phyloP scores from a whole-genome alignment of 768 basidiomycete genomes.

The Boletus edulis region DNA sequence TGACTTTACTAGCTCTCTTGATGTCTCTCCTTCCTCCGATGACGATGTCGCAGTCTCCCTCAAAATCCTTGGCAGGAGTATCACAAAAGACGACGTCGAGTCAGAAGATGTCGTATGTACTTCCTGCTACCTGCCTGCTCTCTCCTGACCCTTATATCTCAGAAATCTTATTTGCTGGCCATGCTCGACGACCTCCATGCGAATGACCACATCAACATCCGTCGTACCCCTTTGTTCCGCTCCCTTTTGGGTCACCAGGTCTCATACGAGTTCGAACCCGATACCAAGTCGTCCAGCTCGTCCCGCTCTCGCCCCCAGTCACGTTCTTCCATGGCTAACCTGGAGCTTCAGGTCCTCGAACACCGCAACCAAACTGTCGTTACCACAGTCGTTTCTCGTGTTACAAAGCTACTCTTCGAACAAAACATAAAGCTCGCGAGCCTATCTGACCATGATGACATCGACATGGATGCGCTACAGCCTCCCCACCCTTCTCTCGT shows the following conservation, averaged over 20 bases:
- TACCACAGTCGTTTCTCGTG: conserved; percentile 45
- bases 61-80: conserved; percentile 42
- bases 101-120: conserved; percentile 46
- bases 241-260: conserved; percentile 28
- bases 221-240: conserved; percentile 42
- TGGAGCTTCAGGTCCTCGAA: conserved; percentile 35
- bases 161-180: conserved; percentile 46
- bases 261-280: conserved; percentile 23
- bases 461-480: conserved; percentile 15
- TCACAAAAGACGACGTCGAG: conserved; percentile 43
- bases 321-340: conserved; percentile 5
- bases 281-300: conserved; percentile 9
- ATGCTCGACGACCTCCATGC: conserved; percentile 39
- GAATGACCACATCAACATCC: conserved; percentile 29
- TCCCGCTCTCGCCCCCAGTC: conserved; percentile 17
- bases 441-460: conserved; percentile 26
- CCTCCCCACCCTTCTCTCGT: conserved; percentile 16
- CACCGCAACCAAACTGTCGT: conserved; percentile 38
- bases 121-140: neutral
- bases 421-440: conserved; percentile 43
- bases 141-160: neutral
- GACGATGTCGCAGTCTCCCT: conserved; percentile 32
- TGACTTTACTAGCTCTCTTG: conserved; percentile 38
- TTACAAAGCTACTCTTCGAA: conserved; percentile 47
- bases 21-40: conserved; percentile 26